Evolutionary conservation across 768 basidiomycete genomes (phyloP).

Genomic region (Psilocybe subaeruginosa): DNA sequence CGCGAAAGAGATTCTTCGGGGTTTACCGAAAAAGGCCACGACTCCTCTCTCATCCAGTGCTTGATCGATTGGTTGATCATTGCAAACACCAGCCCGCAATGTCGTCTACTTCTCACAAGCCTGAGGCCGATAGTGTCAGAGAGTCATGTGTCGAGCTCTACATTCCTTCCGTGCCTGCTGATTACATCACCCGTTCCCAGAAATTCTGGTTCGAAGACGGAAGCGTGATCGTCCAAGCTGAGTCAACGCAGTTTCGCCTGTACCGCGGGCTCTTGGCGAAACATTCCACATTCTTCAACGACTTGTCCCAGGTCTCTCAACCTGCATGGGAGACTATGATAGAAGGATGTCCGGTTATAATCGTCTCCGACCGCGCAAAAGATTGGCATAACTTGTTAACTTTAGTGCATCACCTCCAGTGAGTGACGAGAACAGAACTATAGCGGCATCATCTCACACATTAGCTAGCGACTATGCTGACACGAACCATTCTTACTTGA

Average conservation of each 20-base stretch:
- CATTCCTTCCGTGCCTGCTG: too few species aligned
- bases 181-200: not conserved
- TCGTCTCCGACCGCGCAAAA: not conserved
- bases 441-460: too few species aligned
- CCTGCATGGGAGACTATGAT: not conserved
- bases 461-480: too few species aligned
- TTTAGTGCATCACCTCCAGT: not conserved
- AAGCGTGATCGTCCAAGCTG: slow-evolving; percentile 2
- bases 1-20: too few species aligned
- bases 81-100: too few species aligned
- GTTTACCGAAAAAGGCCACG: too few species aligned
- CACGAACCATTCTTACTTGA: too few species aligned
- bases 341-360: not conserved
- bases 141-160: too few species aligned
- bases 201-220: slow-evolving; percentile 10
- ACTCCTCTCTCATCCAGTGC: too few species aligned
- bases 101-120: too few species aligned
- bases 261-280: not conserved
- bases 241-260: slow-evolving; percentile 1
- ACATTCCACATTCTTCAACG: not conserved
- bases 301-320: not conserved
- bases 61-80: too few species aligned
- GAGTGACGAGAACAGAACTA: not conserved
- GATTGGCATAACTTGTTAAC: not conserved
- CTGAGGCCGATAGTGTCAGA: too few species aligned